phyloP scores from a whole-genome alignment of 345 rosid species.

The Luvunga scandens region DNA sequence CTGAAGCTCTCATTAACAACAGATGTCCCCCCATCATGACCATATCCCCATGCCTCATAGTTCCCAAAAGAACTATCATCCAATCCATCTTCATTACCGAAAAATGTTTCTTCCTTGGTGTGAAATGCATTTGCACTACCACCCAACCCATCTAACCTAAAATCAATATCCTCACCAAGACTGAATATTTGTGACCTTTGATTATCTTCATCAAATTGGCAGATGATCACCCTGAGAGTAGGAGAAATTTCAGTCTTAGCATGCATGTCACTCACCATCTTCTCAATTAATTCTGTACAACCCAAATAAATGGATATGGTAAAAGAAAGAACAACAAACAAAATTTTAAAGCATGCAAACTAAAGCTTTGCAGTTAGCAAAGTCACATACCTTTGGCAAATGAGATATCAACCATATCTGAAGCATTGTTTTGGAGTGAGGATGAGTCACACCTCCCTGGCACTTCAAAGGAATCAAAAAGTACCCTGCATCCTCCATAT shows the following conservation, averaged over 20 bases:
- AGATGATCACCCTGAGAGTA: conserved; percentile 50
- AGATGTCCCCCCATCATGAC: conserved; percentile 39
- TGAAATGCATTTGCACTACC: conserved; percentile 37
- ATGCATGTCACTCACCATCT: conserved; percentile 60
- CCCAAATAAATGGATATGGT: background rate
- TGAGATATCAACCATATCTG: conserved; percentile 63
- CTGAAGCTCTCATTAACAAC: conserved; percentile 43
- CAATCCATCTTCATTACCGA: conserved; percentile 5
- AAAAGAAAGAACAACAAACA: background rate
- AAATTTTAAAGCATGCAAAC: background rate
- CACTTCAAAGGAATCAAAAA: conserved; percentile 82
- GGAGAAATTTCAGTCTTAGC: conserved; percentile 75
- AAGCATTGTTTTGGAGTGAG: conserved; percentile 36
- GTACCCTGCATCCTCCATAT: conserved; percentile 81
- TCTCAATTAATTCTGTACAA: conserved; percentile 61
- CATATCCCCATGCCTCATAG: conserved; percentile 4
- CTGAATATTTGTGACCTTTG: conserved; percentile 36
- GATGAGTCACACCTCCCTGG: conserved; percentile 65
- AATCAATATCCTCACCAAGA: background rate
- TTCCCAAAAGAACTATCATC: background rate
- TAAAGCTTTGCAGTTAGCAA: background rate
- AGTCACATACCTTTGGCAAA: conserved; percentile 63
- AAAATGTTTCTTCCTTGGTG: background rate
- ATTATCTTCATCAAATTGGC: conserved; percentile 71
- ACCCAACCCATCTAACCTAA: background rate